Conservation (phyloP, 1,284 basidiomycete genomes). For the Puccinia brachypodii region DNA sequence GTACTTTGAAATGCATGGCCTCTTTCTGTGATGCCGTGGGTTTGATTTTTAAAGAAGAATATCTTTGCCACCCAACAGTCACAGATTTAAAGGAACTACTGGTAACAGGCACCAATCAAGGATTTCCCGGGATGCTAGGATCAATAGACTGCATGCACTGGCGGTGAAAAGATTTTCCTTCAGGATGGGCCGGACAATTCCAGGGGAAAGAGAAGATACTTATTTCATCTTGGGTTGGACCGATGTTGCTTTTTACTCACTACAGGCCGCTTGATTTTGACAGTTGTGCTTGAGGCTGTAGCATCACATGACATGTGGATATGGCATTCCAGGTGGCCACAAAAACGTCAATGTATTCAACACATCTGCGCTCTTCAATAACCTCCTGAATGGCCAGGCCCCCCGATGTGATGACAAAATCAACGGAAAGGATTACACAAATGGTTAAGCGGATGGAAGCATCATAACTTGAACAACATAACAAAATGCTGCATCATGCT, state of each 20-base stretch:
- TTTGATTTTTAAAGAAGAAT: not conserved
- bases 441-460: not conserved
- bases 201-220: not conserved
- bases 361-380: not conserved
- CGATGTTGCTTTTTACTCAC: not conserved
- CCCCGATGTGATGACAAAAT: not conserved
- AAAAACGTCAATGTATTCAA: not conserved
- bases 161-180: constrained; percentile 13
- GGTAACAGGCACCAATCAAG: not conserved
- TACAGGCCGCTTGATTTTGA: not conserved
- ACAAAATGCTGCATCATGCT: not conserved
- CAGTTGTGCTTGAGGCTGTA: constrained; percentile 11
- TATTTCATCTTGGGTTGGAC: not conserved
- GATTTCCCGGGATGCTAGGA: constrained; percentile 7
- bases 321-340: not conserved
- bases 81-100: not conserved
- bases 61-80: not conserved
- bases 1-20: not conserved
- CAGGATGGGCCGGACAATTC: too few species aligned
- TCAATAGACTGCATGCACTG: not conserved
- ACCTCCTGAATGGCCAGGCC: not conserved
- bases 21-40: not conserved
- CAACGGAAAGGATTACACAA: not conserved
- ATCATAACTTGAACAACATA: not conserved
- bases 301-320: not conserved